phyloP scores from a whole-genome alignment of 139 green algal genomes.

The Parachlorella kessleri region DNA sequence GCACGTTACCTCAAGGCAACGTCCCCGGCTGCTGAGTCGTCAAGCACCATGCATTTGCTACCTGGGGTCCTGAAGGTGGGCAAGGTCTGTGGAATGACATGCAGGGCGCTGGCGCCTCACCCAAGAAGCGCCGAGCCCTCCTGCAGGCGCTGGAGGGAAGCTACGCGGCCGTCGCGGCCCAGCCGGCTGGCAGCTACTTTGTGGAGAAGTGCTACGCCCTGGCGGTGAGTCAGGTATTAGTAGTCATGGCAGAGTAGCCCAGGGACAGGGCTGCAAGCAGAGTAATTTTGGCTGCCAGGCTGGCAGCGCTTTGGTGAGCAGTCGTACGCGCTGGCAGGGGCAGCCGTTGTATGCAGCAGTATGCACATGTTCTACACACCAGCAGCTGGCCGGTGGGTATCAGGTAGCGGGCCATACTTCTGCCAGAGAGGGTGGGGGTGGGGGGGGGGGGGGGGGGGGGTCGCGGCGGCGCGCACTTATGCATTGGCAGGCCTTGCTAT shows the following conservation, averaged over 20 bases:
- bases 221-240: conserved; percentile 46
- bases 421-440: neutral
- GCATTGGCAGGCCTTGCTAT: too few relatives aligned
- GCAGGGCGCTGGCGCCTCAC: conserved; percentile 31
- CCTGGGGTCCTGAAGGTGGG: too few relatives aligned
- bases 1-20: too few relatives aligned
- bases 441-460: too few relatives aligned
- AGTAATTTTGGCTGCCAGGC: neutral
- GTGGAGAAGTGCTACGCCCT: conserved; percentile 54
- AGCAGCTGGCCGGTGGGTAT: neutral
- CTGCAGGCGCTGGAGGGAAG: conserved; percentile 47
- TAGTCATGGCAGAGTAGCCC: neutral
- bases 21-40: too few relatives aligned
- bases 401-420: neutral
- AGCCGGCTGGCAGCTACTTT: conserved; percentile 42
- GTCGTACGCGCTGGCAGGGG: too few relatives aligned
- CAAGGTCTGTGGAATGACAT: too few relatives aligned
- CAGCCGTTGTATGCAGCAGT: too few relatives aligned
- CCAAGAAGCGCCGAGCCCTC: conserved; percentile 51
- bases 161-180: conserved; percentile 36
- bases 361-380: neutral
- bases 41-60: too few relatives aligned
- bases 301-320: neutral
- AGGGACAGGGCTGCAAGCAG: neutral
- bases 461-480: too few relatives aligned